Conservation (phyloP, 2,329 filamentous ascomycete species). For the Talaromyces sp. region DNA sequence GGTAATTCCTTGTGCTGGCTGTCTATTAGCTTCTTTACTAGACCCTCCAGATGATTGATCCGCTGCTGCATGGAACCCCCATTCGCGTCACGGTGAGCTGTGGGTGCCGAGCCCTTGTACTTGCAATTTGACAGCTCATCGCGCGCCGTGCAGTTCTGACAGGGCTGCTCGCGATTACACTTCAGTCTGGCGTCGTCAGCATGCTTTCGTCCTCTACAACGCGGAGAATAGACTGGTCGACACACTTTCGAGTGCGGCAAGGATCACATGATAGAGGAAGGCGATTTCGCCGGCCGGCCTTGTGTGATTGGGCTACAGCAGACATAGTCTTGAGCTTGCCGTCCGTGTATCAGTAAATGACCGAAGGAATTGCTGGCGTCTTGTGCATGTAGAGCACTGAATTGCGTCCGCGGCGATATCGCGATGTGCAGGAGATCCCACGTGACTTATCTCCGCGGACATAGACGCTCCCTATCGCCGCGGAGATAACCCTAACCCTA, state of each 20-base stretch:
- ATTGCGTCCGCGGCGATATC: neutral
- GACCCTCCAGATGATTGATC: conserved; percentile 86
- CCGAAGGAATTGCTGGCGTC: neutral
- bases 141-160: conserved; percentile 89
- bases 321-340: neutral
- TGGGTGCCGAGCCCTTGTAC: conserved; percentile 67
- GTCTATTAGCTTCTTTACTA: conserved; percentile 79
- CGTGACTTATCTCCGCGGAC: neutral
- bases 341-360: neutral
- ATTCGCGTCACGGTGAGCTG: neutral
- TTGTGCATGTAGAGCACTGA: neutral
- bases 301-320: neutral
- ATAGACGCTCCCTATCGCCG: neutral
- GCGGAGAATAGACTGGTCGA: conserved; percentile 7
- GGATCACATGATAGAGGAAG: conserved; percentile 88
- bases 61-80: conserved; percentile 94
- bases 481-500: neutral
- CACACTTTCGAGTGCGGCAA: conserved; percentile 85
- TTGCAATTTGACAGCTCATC: conserved; percentile 65
- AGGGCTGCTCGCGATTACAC: conserved; percentile 87
- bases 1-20: neutral
- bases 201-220: conserved; percentile 8
- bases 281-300: conserved; percentile 34
- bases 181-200: conserved; percentile 56
- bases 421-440: neutral